Evolutionary conservation across 169 alveolate species (phyloP), one percentile per base, ranked within the genome.

Genomic region (Plasmodium adleri): DNA sequence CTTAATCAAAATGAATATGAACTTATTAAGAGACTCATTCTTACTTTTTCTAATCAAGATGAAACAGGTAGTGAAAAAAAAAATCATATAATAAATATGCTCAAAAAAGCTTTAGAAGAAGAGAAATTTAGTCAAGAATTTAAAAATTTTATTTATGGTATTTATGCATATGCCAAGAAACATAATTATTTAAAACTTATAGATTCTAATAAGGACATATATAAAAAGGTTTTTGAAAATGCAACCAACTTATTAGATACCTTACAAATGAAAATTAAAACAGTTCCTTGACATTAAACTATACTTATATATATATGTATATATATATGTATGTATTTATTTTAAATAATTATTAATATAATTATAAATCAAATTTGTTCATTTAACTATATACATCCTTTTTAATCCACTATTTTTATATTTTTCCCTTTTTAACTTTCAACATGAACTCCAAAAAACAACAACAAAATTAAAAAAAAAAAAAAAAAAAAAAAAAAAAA

Each of bases 121-220:
- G 17, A 67, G 2, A 28, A 28, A 39, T 67, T 67, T 67, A 24
- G 59, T 32, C 24, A 67, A 28, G 59, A 67, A 20, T 74, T 58
- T 32, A 43, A 74, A 45, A 74, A 58, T 63, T 32, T 74, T n/a
- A 24, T 39, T 52, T 56, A 56, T 74, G 73, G 72, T 62, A 39
- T 74, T 8, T 74, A 74, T 45, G 72, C 62, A 26, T 74, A 58
- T 74, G 71, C 88, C 10, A 74, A 58, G 28, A 28, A 60, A 0
- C 59, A 74, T 39, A 74, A 15, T 52, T 60, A 75, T 39, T 75
- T 75, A 67, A 43, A 64, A 43, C 59, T 17, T 24, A 28, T 4
- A n/a, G 13, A 26, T 28, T 9, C 56, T 6, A 28, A 32, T 6
- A 26, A 39, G 13, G 74, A 66, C 3, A 66, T 9, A 8, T 56